Conservation (phyloP, 441 rosid species). For the Populus trichocarpa region DNA sequence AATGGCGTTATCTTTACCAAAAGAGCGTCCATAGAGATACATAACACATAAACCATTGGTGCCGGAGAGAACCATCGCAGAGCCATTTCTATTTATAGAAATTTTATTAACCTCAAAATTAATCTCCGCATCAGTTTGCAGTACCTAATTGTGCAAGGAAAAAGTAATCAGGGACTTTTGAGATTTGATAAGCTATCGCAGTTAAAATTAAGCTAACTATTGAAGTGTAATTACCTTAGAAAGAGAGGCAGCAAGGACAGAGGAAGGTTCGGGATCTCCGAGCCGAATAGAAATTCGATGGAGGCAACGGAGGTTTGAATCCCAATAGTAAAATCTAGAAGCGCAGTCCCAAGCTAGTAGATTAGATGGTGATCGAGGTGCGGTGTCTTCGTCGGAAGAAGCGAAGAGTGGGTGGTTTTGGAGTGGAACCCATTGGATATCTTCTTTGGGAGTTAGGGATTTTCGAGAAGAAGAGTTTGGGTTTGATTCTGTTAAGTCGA, state of each 20-base stretch:
- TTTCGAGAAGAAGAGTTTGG: slow-evolving; percentile 22
- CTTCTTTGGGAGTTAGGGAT: slow-evolving; percentile 52
- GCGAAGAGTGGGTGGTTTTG: slow-evolving; percentile 67
- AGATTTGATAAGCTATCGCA: not conserved
- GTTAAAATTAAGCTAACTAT: not conserved
- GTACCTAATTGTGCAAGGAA: slow-evolving; percentile 40
- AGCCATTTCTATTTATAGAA: slow-evolving; percentile 74
- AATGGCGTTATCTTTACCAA: slow-evolving; percentile 43
- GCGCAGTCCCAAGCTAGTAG: slow-evolving; percentile 85
- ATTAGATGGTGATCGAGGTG: slow-evolving; percentile 40
- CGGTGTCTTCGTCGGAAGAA: slow-evolving; percentile 20
- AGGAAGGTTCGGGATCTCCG: slow-evolving; percentile 82
- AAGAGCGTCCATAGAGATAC: slow-evolving; percentile 72
- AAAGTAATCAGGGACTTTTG: not conserved
- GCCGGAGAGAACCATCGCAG: slow-evolving; percentile 69
- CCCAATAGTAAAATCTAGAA: slow-evolving; percentile 77
- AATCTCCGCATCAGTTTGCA: slow-evolving; percentile 59
- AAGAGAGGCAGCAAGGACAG: slow-evolving; percentile 71
- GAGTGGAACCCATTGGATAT: slow-evolving; percentile 69
- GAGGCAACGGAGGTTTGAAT: slow-evolving; percentile 44
- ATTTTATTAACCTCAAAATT: slow-evolving; percentile 57
- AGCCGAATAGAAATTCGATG: slow-evolving; percentile 75
- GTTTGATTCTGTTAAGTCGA: slow-evolving; percentile 37
- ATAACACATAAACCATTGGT: slow-evolving; percentile 63
- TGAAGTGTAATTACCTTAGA: slow-evolving; percentile 50